Conservation (phyloP, 2,329 filamentous ascomycete species). For the Alternaria solani region DNA sequence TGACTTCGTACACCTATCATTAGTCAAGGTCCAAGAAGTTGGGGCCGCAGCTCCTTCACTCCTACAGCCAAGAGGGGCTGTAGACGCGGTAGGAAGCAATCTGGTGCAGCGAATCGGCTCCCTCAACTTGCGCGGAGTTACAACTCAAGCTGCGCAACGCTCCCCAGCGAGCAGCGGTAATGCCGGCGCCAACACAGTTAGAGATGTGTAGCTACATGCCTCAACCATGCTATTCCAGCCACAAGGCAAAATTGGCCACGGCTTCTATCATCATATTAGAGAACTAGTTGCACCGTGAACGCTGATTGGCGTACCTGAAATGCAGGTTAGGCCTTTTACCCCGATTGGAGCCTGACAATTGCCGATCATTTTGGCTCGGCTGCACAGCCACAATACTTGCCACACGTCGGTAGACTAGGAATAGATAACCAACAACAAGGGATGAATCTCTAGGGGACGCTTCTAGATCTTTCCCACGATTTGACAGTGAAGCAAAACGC, state of each 20-base stretch:
- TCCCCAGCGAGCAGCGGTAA: conserved; percentile 27
- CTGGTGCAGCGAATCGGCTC: conserved; percentile 86
- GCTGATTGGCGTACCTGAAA: conserved; percentile 42
- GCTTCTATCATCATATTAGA: conserved; percentile 16
- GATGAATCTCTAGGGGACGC: not conserved
- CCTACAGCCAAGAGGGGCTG: conserved; percentile 84
- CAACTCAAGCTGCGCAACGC: conserved; percentile 32
- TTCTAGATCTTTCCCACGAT: conserved; percentile 17
- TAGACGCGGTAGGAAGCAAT: conserved; percentile 91
- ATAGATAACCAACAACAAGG: conserved; percentile 19
- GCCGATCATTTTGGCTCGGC: conserved; percentile 27
- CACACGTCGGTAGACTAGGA: conserved; percentile 7
- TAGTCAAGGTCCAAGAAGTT: conserved; percentile 81
- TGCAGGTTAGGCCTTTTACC: conserved; percentile 18
- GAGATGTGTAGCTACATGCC: conserved; percentile 43
- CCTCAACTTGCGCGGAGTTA: conserved; percentile 69
- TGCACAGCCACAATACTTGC: conserved; percentile 24
- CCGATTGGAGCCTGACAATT: conserved; percentile 22
- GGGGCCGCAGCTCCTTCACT: conserved; percentile 81
- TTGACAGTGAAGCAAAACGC: conserved; percentile 21
- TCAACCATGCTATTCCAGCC: conserved; percentile 8
- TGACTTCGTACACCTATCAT: not conserved
- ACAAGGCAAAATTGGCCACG: conserved; percentile 17
- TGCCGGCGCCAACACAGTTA: conserved; percentile 37
- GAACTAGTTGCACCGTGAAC: not conserved